phyloP scores from a whole-genome alignment of 495 filamentous ascomycete species.

The Xylaria nigripes region DNA sequence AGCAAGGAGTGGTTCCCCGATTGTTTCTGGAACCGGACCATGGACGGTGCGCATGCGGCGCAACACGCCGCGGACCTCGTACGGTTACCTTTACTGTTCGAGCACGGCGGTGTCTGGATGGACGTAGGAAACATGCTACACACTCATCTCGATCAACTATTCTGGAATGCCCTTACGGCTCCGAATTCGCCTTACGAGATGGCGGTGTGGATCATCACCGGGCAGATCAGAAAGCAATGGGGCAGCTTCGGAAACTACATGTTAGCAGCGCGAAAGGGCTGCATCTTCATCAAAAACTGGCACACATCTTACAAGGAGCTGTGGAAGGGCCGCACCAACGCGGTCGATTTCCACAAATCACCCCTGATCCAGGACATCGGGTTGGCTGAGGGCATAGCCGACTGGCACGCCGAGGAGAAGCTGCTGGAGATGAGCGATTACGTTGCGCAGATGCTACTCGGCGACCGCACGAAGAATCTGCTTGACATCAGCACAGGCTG shows the following conservation, averaged over 20 bases:
- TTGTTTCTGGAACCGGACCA: slow-evolving; percentile 24
- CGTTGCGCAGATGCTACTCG: slow-evolving; percentile 21
- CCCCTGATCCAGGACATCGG: slow-evolving; percentile 27
- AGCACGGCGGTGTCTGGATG: slow-evolving; percentile 36
- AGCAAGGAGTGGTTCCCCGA: slow-evolving; percentile 22
- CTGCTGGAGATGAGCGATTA: slow-evolving; percentile 21
- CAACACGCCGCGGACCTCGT: slow-evolving; percentile 33
- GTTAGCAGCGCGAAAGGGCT: slow-evolving; percentile 28
- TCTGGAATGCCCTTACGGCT: slow-evolving; percentile 33
- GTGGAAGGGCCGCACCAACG: slow-evolving; percentile 26
- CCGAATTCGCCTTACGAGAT: slow-evolving; percentile 29
- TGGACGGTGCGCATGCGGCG: slow-evolving; percentile 29
- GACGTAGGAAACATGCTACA: slow-evolving; percentile 34
- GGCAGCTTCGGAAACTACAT: slow-evolving; percentile 33
- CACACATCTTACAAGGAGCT: slow-evolving; percentile 27
- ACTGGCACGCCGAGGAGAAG: slow-evolving; percentile 11
- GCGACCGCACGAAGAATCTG: slow-evolving; percentile 21
- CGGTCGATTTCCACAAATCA: slow-evolving; percentile 20
- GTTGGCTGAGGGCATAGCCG: slow-evolving; percentile 13
- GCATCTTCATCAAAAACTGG: slow-evolving; percentile 31
- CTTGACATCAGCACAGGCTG: slow-evolving; percentile 19
- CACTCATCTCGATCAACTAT: slow-evolving; percentile 30
- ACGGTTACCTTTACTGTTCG: slow-evolving; percentile 29
- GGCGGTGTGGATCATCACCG: slow-evolving; percentile 23
- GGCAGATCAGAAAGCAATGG: slow-evolving; percentile 15